These are phyloP conservation scores for Hypsizygus marmoreus DNA, from an alignment of 768 basidiomycete genomes.

Conservation along the genomic window DNA sequence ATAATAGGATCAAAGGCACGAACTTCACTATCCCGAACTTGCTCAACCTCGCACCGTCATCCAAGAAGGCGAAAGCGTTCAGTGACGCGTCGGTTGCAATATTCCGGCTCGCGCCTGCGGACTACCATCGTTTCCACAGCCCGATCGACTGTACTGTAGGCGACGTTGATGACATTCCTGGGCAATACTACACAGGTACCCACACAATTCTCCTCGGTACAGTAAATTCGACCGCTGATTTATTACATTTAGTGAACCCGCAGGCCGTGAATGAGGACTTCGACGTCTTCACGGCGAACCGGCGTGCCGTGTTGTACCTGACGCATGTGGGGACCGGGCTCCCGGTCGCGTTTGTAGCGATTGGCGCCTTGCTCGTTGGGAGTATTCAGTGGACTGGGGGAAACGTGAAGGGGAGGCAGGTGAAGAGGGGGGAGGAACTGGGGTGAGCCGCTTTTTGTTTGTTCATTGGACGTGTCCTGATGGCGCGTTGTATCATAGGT, in stretches of 20 bases:
- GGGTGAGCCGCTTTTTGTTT: constrained; percentile 35
- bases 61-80: constrained; percentile 44
- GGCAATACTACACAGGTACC: constrained; percentile 64
- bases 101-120: constrained; percentile 76
- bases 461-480: neutral
- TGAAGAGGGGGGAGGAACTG: constrained; percentile 68
- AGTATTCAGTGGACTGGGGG: constrained; percentile 67
- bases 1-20: constrained; percentile 69
- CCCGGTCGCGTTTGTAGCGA: constrained; percentile 67
- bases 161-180: constrained; percentile 46
- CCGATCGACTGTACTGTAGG: constrained; percentile 60
- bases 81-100: constrained; percentile 56
- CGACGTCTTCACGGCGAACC: constrained; percentile 68
- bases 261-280: constrained; percentile 75
- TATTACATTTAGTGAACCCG: constrained; percentile 57
- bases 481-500: constrained; percentile 27
- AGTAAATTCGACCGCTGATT: neutral
- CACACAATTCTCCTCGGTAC: neutral
- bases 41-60: constrained; percentile 44
- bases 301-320: constrained; percentile 56
- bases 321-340: constrained; percentile 46
- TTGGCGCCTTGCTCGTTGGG: constrained; percentile 83
- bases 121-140: constrained; percentile 82
- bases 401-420: constrained; percentile 37
- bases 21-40: constrained; percentile 68